These are phyloP conservation scores for Coemansia erecta DNA, from an alignment of 192 early-diverging fungal genomes.

Conservation along the genomic window DNA sequence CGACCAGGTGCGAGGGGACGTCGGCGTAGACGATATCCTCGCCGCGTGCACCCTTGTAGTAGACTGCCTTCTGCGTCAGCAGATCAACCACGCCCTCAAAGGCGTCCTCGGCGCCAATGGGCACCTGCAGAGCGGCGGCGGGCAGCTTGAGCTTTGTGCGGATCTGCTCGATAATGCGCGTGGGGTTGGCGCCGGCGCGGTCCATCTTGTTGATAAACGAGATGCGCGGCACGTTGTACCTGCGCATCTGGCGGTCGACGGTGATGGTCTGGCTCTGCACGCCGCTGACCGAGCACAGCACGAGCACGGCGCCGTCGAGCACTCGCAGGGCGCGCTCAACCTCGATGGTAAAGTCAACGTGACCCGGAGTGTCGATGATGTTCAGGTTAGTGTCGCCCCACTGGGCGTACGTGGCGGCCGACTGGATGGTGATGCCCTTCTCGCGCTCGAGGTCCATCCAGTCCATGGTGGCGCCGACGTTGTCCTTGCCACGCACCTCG, in stretches of 20 bases:
- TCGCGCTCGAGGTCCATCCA: constrained; percentile 98
- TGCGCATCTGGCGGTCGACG: constrained; percentile 87
- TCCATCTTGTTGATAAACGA: constrained; percentile 93
- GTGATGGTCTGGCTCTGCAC: constrained; percentile 88
- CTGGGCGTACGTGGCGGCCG: constrained; percentile 80
- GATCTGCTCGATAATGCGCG: constrained; percentile 76
- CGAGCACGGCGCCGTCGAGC: constrained; percentile 82
- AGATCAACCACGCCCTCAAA: constrained; percentile 92
- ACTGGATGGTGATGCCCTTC: constrained; percentile 87
- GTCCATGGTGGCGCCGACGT: constrained; percentile 98
- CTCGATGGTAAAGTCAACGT: constrained; percentile 89
- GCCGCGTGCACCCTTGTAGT: constrained; percentile 88
- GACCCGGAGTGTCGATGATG: constrained; percentile 88
- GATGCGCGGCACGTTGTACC: constrained; percentile 82
- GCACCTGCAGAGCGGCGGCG: constrained; percentile 77
- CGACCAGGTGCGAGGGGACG: constrained; percentile 65
- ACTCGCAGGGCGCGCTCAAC: constrained; percentile 85
- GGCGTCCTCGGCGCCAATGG: constrained; percentile 84
- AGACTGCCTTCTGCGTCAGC: constrained; percentile 79
- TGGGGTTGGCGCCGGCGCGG: constrained; percentile 82
- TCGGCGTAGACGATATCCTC: constrained; percentile 70
- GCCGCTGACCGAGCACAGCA: constrained; percentile 81
- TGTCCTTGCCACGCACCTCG: constrained; percentile 82
- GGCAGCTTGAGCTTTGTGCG: constrained; percentile 74
- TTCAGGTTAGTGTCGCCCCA: constrained; percentile 81